Conservation (phyloP, 495 filamentous ascomycete species). For the Penicillium samsonianum region DNA sequence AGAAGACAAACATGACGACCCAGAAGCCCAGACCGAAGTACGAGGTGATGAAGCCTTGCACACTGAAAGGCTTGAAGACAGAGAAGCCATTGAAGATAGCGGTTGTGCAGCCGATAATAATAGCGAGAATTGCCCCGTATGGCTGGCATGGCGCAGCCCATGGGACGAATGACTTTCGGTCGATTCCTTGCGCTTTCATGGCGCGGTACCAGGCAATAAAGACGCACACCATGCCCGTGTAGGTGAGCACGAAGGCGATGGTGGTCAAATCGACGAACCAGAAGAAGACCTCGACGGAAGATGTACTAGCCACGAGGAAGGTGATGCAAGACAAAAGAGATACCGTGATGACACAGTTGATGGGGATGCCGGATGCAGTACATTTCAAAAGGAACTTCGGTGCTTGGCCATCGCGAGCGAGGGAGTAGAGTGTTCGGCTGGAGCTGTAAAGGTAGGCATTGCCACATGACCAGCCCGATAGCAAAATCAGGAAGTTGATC, state of each 20-base stretch:
- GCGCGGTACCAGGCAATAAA: constrained; percentile 61
- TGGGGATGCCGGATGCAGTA: constrained; percentile 57
- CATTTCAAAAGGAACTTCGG: constrained; percentile 47
- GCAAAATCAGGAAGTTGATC: constrained; percentile 73
- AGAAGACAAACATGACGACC: constrained; percentile 34
- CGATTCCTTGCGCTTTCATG: constrained; percentile 54
- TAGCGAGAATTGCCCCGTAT: constrained; percentile 29
- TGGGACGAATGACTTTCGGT: constrained; percentile 38
- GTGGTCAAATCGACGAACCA: constrained; percentile 59
- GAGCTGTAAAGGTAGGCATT: constrained; percentile 79
- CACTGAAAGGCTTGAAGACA: constrained; percentile 34
- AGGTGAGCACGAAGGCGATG: constrained; percentile 57
- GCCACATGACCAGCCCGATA: constrained; percentile 65
- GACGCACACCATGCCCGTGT: constrained; percentile 52
- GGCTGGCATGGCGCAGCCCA: constrained; percentile 35
- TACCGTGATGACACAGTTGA: constrained; percentile 56
- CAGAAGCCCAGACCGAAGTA: constrained; percentile 40
- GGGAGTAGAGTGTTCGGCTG: constrained; percentile 72
- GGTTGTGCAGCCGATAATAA: constrained; percentile 22
- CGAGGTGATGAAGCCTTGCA: constrained; percentile 36
- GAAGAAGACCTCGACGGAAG: constrained; percentile 54
- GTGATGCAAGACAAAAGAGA: constrained; percentile 59
- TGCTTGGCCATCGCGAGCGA: constrained; percentile 67
- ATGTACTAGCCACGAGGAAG: constrained; percentile 60
- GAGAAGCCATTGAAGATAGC: constrained; percentile 39